A percentile compares a stretch with the other conserved stretches of the same genome.
Evolutionary conservation across 495 filamentous ascomycete species (phyloP).

Genomic region (Neurospora sp.): DNA sequence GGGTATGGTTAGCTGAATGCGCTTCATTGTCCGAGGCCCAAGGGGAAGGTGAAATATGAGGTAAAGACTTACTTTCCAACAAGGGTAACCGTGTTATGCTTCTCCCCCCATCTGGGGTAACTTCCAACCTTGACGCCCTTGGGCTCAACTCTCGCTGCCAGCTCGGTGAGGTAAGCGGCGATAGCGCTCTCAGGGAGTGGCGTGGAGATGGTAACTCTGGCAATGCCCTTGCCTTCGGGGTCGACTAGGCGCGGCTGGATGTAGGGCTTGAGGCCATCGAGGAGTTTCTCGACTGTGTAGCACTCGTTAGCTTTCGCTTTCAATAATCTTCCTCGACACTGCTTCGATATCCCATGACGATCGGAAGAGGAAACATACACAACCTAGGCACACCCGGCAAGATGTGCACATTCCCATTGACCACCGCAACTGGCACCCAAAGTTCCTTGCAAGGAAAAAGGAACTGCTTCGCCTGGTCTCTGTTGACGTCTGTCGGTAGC

Average conservation of each 20-base stretch:
- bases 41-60: neutral
- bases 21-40: neutral
- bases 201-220: conserved; percentile 72
- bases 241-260: conserved; percentile 61
- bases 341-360: neutral
- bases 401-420: conserved; percentile 90
- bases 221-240: conserved; percentile 68
- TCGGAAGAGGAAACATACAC: conserved; percentile 30
- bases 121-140: conserved; percentile 89
- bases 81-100: conserved; percentile 80
- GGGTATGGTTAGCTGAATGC: neutral
- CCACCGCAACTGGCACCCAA: conserved; percentile 82
- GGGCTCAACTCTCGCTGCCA: conserved; percentile 59
- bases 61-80: conserved; percentile 50
- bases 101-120: conserved; percentile 87
- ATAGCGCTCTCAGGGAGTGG: conserved; percentile 77
- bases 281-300: conserved; percentile 50
- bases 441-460: conserved; percentile 69
- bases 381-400: conserved; percentile 81
- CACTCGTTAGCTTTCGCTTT: neutral
- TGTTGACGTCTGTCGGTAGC: conserved; percentile 60
- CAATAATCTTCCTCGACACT: neutral
- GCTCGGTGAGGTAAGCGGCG: conserved; percentile 67
- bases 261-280: conserved; percentile 62
- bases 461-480: conserved; percentile 52